Base-by-base conservation (phyloP, 179 eudicot species). In the Heliamphora pulchella region DNA sequence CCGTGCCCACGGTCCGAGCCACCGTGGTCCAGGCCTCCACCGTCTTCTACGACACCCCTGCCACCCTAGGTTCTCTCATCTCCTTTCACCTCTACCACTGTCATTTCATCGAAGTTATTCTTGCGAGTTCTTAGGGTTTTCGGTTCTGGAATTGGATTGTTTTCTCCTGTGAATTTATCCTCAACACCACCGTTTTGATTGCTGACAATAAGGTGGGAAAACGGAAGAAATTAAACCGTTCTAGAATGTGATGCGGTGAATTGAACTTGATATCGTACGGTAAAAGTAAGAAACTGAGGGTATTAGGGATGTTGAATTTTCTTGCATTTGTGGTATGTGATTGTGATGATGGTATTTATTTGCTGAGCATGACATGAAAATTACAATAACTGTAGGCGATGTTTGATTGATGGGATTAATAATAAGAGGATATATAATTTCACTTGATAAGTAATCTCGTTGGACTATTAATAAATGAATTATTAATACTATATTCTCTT, bases 21-120 rank as follows among this genome's bases (percentile, higher is more conserved):
- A 94, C 98, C 80, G 96, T 94, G 11, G 96, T 94, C 17, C 91
- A 89, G 80, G 91, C 91, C 54, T 80, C 91, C 79, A 89, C 91
- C 85, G 81, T 89, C 77, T 89, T 89, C 83, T 89, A 91, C 82
- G 96, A 94, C 86, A 94, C 97, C 68, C 96, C 96, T 65, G 90
- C 98, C 84, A 94, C 97, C 59, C 90, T 93, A 66, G 92, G 98
- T 92, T 73, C 3, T 47, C 14, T 58, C 39, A 5, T 7, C 55
- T 59, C 72, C 50, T 20, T 69, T 64, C 59, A 50, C 39, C 17
- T 80, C 66, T 68, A n/a, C 75, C 11, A 48, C 51, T 48, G 13
- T 57, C 13, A 3, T 68, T 65, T 71, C 76, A 15, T 17, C 8
- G 9, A 20, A 2, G 5, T 63, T 11, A 20, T 6, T 31, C 31